Conservation (phyloP, 2,329 filamentous ascomycete species). For the Pseudogymnoascus sp. region DNA sequence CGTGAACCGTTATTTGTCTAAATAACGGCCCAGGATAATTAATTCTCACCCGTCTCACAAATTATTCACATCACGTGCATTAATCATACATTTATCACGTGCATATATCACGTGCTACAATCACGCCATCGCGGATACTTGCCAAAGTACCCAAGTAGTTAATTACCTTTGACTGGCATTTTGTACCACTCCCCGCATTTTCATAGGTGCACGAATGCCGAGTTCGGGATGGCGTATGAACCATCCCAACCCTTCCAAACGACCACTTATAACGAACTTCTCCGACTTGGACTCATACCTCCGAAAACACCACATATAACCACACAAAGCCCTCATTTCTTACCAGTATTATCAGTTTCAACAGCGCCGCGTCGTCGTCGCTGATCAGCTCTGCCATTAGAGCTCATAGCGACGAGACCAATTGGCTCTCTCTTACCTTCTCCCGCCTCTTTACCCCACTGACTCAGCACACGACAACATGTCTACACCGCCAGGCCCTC, state of each 20-base stretch:
- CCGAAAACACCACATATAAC: neutral
- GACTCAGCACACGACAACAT: conserved; percentile 15
- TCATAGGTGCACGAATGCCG: neutral
- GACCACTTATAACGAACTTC: conserved; percentile 3
- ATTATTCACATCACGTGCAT: neutral
- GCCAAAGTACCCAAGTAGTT: neutral
- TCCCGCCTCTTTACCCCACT: neutral
- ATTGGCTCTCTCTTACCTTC: neutral
- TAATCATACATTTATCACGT: no score
- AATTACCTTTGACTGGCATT: neutral
- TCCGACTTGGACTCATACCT: neutral
- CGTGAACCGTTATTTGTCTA: neutral
- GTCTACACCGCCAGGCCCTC: conserved; percentile 27
- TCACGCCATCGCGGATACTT: neutral
- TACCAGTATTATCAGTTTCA: neutral
- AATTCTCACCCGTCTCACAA: neutral
- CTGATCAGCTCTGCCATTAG: conserved; percentile 5
- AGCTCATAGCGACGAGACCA: conserved; percentile 4
- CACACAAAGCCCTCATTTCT: neutral
- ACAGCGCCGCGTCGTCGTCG: neutral
- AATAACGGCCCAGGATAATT: neutral
- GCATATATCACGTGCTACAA: neutral
- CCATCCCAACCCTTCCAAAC: conserved; percentile 3
- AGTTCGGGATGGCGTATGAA: conserved; percentile 5
- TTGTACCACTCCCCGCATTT: conserved; percentile 5